A percentile compares a stretch with the other conserved stretches of the same genome.
Evolutionary conservation across 345 rosid species (phyloP).

Genomic region (Corymbia maculata): DNA sequence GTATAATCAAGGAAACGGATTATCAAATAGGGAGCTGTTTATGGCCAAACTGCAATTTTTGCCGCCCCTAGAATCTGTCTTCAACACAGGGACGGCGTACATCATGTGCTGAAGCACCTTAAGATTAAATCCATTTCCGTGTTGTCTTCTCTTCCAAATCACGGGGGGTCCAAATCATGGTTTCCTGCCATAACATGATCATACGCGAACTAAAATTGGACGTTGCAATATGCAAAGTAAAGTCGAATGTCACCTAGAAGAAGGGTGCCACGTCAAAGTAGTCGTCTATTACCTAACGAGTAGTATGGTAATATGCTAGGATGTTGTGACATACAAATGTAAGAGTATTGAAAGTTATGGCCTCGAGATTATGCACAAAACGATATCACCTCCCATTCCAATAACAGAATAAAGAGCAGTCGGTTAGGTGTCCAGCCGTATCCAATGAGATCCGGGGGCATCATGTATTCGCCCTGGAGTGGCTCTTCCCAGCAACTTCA

Average conservation of each 20-base stretch:
- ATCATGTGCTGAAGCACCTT: background rate
- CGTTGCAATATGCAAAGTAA: background rate
- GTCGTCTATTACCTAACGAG: background rate
- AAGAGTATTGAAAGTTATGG: background rate
- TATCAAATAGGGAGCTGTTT: background rate
- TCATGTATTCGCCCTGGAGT: background rate
- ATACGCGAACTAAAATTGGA: background rate
- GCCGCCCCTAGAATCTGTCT: background rate
- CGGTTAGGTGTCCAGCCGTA: background rate
- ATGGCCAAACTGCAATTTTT: background rate
- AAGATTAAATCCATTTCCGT: background rate
- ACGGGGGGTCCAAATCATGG: background rate
- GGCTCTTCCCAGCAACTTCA: slow-evolving; percentile 39
- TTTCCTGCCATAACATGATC: background rate
- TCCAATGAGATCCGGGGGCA: background rate
- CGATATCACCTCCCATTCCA: background rate
- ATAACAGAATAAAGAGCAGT: background rate
- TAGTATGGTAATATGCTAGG: background rate
- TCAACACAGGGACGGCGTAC: background rate
- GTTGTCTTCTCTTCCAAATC: background rate
- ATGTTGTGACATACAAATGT: background rate
- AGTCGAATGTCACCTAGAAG: background rate
- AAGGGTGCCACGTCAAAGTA: background rate
- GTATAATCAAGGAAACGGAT: background rate
- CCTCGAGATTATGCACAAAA: background rate